phyloP scores from a whole-genome alignment of 306 rosid genomes.

The Canavalia ensiformis region DNA sequence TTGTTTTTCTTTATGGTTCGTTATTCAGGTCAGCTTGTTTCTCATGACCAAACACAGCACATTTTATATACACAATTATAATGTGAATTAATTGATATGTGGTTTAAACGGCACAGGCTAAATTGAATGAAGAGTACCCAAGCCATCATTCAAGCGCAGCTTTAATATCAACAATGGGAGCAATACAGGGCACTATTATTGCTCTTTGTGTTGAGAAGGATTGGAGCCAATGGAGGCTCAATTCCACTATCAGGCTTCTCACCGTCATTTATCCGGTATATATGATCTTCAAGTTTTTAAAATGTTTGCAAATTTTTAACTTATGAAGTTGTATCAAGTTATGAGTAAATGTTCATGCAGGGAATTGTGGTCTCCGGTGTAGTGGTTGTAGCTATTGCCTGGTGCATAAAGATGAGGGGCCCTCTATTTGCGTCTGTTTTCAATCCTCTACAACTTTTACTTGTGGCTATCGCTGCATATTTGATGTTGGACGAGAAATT shows the following conservation, averaged over 20 bases:
- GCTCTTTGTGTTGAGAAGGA: conserved; percentile 40
- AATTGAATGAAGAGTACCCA: conserved; percentile 52
- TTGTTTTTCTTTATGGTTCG: conserved; percentile 51
- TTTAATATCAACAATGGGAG: conserved; percentile 43
- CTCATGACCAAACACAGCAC: background rate
- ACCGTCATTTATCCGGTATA: conserved; percentile 2
- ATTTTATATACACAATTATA: too few relatives aligned
- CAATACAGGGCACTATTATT: background rate
- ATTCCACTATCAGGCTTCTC: conserved; percentile 28
- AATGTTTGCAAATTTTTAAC: too few relatives aligned
- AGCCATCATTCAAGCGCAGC: conserved; percentile 50
- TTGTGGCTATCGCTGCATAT: conserved; percentile 39
- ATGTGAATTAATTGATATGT: too few relatives aligned
- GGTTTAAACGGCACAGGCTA: conserved; percentile 40
- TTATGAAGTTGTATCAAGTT: background rate
- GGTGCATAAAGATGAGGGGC: conserved; percentile 45
- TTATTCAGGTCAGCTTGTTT: conserved; percentile 52
- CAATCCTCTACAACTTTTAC: conserved; percentile 49
- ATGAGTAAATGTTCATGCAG: conserved; percentile 27
- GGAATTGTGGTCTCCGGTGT: conserved; percentile 53
- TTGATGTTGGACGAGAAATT: conserved; percentile 48
- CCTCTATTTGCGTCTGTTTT: conserved; percentile 17
- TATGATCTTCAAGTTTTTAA: too few relatives aligned
- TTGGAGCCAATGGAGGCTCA: conserved; percentile 27
- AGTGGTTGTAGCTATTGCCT: conserved; percentile 10